Evolutionary conservation across 805 yeast species (phyloP).

Genomic region (Metschnikowia orientalis): DNA sequence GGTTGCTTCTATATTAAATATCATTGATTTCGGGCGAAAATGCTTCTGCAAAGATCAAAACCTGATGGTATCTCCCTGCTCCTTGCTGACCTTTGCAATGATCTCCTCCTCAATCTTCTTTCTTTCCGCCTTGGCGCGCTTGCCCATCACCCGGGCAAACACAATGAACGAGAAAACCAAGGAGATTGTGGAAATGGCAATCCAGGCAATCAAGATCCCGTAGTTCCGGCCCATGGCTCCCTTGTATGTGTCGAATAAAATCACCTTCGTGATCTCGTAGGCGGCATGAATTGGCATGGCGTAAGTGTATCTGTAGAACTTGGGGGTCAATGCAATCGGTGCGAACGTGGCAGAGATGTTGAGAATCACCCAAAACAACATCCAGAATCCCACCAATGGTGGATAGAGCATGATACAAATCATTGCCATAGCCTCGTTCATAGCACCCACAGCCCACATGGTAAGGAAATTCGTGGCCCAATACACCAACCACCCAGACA

Average conservation of each 20-base stretch:
- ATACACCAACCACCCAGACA: slow-evolving; percentile 65
- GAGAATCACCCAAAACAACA: slow-evolving; percentile 62
- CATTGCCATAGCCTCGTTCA: slow-evolving; percentile 61
- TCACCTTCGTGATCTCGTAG: slow-evolving; percentile 55
- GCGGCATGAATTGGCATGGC: slow-evolving; percentile 68
- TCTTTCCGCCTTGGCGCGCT: slow-evolving; percentile 23
- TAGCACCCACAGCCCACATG: slow-evolving; percentile 74
- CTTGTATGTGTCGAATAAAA: slow-evolving; percentile 53
- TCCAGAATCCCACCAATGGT: slow-evolving; percentile 66
- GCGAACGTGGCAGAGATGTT: slow-evolving; percentile 68
- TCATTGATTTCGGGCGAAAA: no score
- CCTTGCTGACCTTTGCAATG: slow-evolving; percentile 7
- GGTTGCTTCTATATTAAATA: no score
- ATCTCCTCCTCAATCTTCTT: slow-evolving; percentile 10
- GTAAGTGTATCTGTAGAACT: slow-evolving; percentile 61
- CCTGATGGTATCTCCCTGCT: slow-evolving; percentile 9
- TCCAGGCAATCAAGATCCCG: slow-evolving; percentile 61
- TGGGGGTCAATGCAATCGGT: slow-evolving; percentile 55
- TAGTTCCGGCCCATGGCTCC: slow-evolving; percentile 56
- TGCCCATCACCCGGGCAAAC: slow-evolving; percentile 35
- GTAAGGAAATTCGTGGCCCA: slow-evolving; percentile 69
- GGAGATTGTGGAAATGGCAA: slow-evolving; percentile 42
- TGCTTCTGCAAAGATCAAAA: no score
- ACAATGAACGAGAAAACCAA: slow-evolving; percentile 44
- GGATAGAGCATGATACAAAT: slow-evolving; percentile 51